Conservation (phyloP, 257 asterid species). For the Solanum gandarillasii region DNA sequence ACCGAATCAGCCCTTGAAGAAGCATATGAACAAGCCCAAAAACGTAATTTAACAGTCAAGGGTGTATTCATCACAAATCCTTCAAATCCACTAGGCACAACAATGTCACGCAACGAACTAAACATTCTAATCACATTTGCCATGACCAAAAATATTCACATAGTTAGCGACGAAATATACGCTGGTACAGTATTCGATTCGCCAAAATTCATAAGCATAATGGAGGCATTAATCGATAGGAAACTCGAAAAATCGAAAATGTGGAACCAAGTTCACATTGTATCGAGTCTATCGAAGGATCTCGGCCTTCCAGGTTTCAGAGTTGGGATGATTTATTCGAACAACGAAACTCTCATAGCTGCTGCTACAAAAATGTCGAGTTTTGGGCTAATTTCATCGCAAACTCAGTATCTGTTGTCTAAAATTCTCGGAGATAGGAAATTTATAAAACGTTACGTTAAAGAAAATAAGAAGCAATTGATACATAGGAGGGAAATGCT, state of each 20-base stretch:
- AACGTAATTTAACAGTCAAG: constrained; percentile 9
- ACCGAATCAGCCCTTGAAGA: constrained; percentile 22
- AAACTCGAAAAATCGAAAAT: constrained; percentile 4
- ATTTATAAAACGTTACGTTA: constrained; percentile 6
- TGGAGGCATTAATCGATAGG: constrained; percentile 6
- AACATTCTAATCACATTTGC: constrained; percentile 15
- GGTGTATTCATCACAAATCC: constrained; percentile 29
- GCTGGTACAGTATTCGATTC: constrained; percentile 23
- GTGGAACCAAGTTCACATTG: constrained; percentile 22
- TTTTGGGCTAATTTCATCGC: constrained; percentile 29
- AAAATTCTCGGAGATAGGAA: constrained; percentile 20
- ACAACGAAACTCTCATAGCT: constrained; percentile 15
- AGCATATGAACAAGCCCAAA: constrained; percentile 16
- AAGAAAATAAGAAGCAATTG: constrained; percentile 11
- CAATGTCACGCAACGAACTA: constrained; percentile 7
- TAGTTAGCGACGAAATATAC: constrained; percentile 31
- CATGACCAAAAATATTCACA: constrained; percentile 11
- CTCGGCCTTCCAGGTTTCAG: constrained; percentile 34
- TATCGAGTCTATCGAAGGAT: constrained; percentile 30
- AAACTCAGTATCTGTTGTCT: constrained; percentile 20
- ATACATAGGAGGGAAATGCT: constrained; percentile 12
- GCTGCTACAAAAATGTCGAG: constrained; percentile 36
- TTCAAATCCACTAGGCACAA: constrained; percentile 29
- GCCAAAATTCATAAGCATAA: constrained; percentile 15
- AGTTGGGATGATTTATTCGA: constrained; percentile 29